These are phyloP conservation scores for Vicia villosa DNA, from an alignment of 306 rosid genomes.

Conservation along the genomic window DNA sequence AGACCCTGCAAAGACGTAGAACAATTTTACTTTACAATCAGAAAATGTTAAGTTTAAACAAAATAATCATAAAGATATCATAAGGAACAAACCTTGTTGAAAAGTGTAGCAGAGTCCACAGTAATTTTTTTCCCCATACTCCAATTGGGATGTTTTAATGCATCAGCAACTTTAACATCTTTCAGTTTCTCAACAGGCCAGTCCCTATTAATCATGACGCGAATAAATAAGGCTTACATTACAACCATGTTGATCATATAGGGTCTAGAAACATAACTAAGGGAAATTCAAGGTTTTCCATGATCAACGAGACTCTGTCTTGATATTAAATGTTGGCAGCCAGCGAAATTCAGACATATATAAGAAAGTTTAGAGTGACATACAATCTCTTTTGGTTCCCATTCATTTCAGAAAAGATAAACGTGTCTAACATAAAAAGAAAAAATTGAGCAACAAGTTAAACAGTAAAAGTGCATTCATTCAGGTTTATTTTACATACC, in stretches of 20 bases:
- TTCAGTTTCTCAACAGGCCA: slow-evolving; percentile 92
- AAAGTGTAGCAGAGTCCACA: slow-evolving; percentile 99
- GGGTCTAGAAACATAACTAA: slow-evolving; percentile 12
- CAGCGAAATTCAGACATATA: slow-evolving; percentile 16
- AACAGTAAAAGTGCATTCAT: too few relatives aligned
- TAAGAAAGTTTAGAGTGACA: slow-evolving; percentile 21
- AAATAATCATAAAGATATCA: slow-evolving; percentile 25
- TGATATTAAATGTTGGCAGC: slow-evolving; percentile 1
- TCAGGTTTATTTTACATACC: slow-evolving; percentile 49
- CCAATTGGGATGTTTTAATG: slow-evolving; percentile 99
- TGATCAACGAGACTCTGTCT: slow-evolving; percentile 1
- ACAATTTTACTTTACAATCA: slow-evolving; percentile 26
- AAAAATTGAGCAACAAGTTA: too few relatives aligned
- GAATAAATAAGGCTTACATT: background rate
- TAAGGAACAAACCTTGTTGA: slow-evolving; percentile 73
- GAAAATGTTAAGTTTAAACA: slow-evolving; percentile 28
- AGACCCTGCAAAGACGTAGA: slow-evolving; percentile 70
- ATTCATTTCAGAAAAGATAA: slow-evolving; percentile 16
- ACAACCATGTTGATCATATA: slow-evolving; percentile 10
- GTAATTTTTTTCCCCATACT: slow-evolving; percentile 98
- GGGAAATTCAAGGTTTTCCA: slow-evolving; percentile 11
- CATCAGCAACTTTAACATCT: slow-evolving; percentile 97
- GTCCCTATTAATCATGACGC: slow-evolving; percentile 60
- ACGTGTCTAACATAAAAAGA: background rate
- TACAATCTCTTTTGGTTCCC: slow-evolving; percentile 14